Base-by-base conservation (phyloP, 2,329 filamentous ascomycete genomes). In the Colletotrichum sp. region DNA sequence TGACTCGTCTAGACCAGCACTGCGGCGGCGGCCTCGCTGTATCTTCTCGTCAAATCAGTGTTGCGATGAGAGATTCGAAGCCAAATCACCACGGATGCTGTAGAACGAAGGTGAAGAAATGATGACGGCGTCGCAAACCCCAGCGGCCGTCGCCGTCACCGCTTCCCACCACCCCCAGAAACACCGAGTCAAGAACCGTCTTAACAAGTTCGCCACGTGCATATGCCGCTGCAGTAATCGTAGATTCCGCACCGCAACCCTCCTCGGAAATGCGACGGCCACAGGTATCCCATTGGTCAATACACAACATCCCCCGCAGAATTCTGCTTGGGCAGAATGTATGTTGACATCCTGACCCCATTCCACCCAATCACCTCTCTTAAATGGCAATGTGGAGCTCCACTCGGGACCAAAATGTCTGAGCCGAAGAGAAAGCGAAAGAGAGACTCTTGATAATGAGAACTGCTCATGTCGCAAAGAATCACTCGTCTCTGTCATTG, bases 291-390 rank as follows among this genome's bases (percentile, higher is more conserved):
- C 62, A 75, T 72, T 75, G 72, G 72, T 63, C 39, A 21, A 13
- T 21, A 52, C 44, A 52, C 44, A 12, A 3, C 13, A 18, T 21
- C 39, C 44, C 13, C 15, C 62, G 6, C 15, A 24, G 66, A 68
- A 63, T 68, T 75, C 72, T 75, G 72, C 72, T 44, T 68, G 72
- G 72, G 72, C 72, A 75, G 72, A 72, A 36, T 30, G n/a, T 32
- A 52, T 21, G n/a, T 52, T 21, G 44, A 52, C 44, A 52, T 52
- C 10, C 44, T 12, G 44, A 2, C n/a, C 44, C 10, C n/a, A 21
- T 21, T 7, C 10, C n/a, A 5, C 44, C 44, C 44, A 52, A 52
- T 52, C 44, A 52, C n/a, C 2, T 52, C 44, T 52, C n/a, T 52
- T 52, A 1, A 52, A 52, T 21, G 0, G n/a, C 3, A 13, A 13